Evolutionary conservation across 2,329 filamentous ascomycete species (phyloP), one percentile per base, ranked within the genome.

Genomic region (Alternaria viburni): DNA sequence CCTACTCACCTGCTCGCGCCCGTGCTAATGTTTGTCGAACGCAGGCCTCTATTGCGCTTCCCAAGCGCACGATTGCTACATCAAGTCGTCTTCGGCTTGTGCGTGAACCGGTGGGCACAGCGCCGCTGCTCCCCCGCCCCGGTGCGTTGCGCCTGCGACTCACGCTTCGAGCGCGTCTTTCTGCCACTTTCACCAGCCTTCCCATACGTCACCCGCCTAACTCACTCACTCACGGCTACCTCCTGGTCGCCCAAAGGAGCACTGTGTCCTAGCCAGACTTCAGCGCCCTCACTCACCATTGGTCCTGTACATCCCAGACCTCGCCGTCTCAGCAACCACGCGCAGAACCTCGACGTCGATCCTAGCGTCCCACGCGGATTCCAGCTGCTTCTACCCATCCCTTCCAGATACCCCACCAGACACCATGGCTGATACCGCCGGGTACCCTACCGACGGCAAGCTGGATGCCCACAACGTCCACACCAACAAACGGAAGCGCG

Each of bases 401-500:
- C 43, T 25, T 43, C 44, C 55, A 44, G 56, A 26, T 21, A 25
- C 13, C 11, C 25, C 25, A 2, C 47, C 11, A 17, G 51, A 46
- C 5, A 43, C 26, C 43, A 80, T 80, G 78, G 77, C 78, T 52
- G 78, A 80, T 55, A 79, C 76, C 61, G 77, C 79, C 67, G 76
- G 76, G 56, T 80, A 80, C 57, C 76, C 75, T 41, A 74, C 78
- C 61, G 72, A 78, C 59, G 67, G 72, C 61, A 80, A 80, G 68
- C 66, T 79, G 65, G 71, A 74, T 55, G 59, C 72, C 11, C 74
- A 77, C 67, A 74, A 75, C 58, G 66, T 69, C 25, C 61, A 77
- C 57, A 73, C 73, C 54, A 81, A 80, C 69, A 84, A 84, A 73
- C 78, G 83, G 57, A 84, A 84, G 77, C 82, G 83, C 61, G 81